Evolutionary conservation across 768 basidiomycete species (phyloP).

Genomic region (Tricholomella constricta): DNA sequence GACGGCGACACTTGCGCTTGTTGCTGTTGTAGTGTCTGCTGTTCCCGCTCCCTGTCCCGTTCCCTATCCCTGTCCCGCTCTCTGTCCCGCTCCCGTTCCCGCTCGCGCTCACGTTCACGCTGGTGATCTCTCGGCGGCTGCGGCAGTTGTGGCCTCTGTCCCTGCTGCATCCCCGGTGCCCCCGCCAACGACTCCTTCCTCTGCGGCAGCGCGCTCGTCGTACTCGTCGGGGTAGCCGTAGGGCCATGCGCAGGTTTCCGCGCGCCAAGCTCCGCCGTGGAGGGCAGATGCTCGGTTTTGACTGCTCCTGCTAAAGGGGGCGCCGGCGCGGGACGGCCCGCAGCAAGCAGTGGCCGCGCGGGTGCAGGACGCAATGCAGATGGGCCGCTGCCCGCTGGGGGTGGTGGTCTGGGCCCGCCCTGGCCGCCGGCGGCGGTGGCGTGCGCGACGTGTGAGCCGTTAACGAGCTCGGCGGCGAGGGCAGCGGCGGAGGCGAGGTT

Average conservation of each 20-base stretch:
- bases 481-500: conserved; percentile 50
- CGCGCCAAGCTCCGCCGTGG: conserved; percentile 65
- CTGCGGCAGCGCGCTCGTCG: conserved; percentile 35
- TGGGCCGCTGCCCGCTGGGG: conserved; percentile 12
- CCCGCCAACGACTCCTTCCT: conserved; percentile 54
- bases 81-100: conserved; percentile 29
- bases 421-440: conserved; percentile 18
- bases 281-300: conserved; percentile 56
- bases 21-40: conserved; percentile 28
- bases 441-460: conserved; percentile 46
- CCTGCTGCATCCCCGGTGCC: conserved; percentile 19
- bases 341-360: conserved; percentile 63
- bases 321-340: conserved; percentile 56
- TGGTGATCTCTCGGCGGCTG: conserved; percentile 33
- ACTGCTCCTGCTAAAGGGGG: conserved; percentile 32
- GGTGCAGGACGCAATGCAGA: conserved; percentile 70
- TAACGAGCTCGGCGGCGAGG: conserved; percentile 64
- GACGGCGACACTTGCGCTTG: conserved; percentile 15
- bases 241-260: conserved; percentile 63
- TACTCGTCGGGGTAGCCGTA: conserved; percentile 28
- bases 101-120: conserved; percentile 8
- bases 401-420: conserved; percentile 7
- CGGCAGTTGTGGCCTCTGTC: conserved; percentile 26
- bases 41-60: conserved; percentile 9
- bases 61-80: conserved; percentile 28